Percentiles rank a stretch among this genome's conserved stretches.
Evolutionary conservation across 139 green algal genomes (phyloP).

Genomic region (Raphidocelis subcapitata): DNA sequence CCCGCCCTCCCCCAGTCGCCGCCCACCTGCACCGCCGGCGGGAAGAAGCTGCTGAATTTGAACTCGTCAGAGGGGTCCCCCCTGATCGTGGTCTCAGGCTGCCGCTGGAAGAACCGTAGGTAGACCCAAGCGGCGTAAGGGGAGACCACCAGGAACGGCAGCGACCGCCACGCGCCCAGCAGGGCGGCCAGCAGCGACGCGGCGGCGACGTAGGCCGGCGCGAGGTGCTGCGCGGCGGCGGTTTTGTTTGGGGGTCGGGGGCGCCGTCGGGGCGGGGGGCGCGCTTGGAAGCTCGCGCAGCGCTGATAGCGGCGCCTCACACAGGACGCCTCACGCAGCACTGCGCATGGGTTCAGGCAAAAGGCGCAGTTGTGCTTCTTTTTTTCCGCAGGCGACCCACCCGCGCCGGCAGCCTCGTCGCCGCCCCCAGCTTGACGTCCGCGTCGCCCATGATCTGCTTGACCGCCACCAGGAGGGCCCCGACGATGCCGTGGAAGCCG

Average conservation of each 20-base stretch:
- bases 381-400: conserved; percentile 30
- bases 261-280: neutral
- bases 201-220: conserved; percentile 17
- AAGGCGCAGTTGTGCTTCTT: neutral
- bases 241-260: neutral
- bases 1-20: neutral
- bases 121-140: conserved; percentile 88
- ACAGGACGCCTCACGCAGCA: neutral
- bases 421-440: conserved; percentile 72
- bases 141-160: conserved; percentile 80
- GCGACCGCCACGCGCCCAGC: conserved; percentile 22
- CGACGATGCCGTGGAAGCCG: conserved; percentile 88
- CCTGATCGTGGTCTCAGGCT: conserved; percentile 54
- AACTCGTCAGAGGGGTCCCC: conserved; percentile 85
- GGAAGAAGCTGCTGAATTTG: conserved; percentile 84
- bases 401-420: conserved; percentile 72
- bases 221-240: conserved; percentile 27
- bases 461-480: conserved; percentile 82
- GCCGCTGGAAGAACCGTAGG: conserved; percentile 86
- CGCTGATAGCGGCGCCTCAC: neutral
- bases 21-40: conserved; percentile 42
- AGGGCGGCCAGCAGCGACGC: conserved; percentile 2
- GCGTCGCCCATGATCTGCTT: conserved; percentile 94
- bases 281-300: neutral
- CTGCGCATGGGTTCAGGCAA: neutral